Conservation (phyloP, 139 green algal species). For the Chlamydomonas sphaeroides region DNA sequence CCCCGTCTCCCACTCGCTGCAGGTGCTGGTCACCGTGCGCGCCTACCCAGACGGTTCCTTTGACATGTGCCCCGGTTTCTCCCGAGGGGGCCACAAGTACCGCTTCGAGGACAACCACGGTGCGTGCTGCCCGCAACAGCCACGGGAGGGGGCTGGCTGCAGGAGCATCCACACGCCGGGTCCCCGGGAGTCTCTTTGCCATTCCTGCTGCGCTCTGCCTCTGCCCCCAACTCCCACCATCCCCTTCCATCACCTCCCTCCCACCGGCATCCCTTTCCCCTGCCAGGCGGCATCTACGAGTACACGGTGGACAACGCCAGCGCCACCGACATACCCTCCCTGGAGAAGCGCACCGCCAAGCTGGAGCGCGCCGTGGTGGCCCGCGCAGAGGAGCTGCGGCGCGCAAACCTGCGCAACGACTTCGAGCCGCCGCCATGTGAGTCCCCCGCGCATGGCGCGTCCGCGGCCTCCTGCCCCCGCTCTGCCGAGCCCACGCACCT, state of each 20-base stretch:
- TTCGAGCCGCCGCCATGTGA: conserved; percentile 44
- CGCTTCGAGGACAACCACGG: conserved; percentile 69
- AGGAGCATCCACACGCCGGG: too few species aligned
- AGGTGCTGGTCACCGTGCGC: conserved; percentile 61
- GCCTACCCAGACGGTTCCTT: conserved; percentile 69
- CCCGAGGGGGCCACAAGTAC: conserved; percentile 46
- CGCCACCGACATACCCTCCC: conserved; percentile 31
- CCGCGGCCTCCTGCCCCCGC: too few species aligned
- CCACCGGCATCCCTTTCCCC: not conserved
- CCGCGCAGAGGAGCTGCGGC: conserved; percentile 49
- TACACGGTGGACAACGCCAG: conserved; percentile 64
- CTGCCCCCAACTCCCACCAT: too few species aligned
- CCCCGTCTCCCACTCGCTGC: not conserved
- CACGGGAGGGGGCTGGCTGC: too few species aligned
- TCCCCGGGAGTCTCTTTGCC: too few species aligned
- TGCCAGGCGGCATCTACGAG: conserved; percentile 65
- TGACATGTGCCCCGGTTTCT: conserved; percentile 74
- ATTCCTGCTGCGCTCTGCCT: too few species aligned
- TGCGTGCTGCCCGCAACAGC: too few species aligned
- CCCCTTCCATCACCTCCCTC: too few species aligned
- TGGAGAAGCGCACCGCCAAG: conserved; percentile 52
- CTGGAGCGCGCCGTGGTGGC: conserved; percentile 51
- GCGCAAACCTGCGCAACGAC: conserved; percentile 16
- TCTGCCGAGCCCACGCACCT: too few species aligned
- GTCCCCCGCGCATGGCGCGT: too few species aligned